phyloP scores from a whole-genome alignment of 768 basidiomycete species.

The Glaciozyma antarctica region DNA sequence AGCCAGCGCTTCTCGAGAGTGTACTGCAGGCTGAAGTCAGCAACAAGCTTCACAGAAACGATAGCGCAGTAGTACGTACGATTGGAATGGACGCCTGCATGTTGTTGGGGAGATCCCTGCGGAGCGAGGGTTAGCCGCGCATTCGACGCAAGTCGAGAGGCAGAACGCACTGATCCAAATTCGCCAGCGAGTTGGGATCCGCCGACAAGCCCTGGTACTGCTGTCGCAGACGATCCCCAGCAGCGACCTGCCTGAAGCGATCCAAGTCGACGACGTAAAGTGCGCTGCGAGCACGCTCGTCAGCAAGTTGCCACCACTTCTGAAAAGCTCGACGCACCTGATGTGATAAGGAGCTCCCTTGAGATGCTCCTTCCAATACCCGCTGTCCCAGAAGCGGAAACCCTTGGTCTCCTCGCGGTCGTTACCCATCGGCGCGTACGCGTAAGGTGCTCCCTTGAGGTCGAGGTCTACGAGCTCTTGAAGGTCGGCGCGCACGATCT shows the following conservation, averaged over 20 bases:
- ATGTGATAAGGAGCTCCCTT: constrained; percentile 85
- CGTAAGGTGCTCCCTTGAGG: constrained; percentile 73
- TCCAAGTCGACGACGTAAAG: constrained; percentile 93
- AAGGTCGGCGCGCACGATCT: constrained; percentile 88
- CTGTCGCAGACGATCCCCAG: constrained; percentile 73
- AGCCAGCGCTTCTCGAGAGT: constrained; percentile 89
- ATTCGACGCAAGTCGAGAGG: no score
- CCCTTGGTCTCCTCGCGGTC: constrained; percentile 93
- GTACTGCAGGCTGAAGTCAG: constrained; percentile 46
- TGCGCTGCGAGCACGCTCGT: constrained; percentile 49
- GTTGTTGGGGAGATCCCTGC: constrained; percentile 79
- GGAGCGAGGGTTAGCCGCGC: no score
- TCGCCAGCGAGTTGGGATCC: constrained; percentile 87
- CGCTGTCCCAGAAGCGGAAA: constrained; percentile 87
- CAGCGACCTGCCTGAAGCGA: constrained; percentile 72
- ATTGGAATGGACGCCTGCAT: constrained; percentile 87
- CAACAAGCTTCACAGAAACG: neutral
- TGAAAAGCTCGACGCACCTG: constrained; percentile 49
- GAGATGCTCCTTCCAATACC: constrained; percentile 60
- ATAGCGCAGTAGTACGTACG: constrained; percentile 47
- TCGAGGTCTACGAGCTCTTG: constrained; percentile 90
- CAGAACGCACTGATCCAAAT: constrained; percentile 62
- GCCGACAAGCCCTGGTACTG: constrained; percentile 89
- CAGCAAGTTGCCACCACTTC: neutral
- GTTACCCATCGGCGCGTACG: constrained; percentile 92